These are phyloP conservation scores for Lachnellula occidentalis DNA, from an alignment of 2,329 filamentous ascomycete genomes.

Conservation along the genomic window DNA sequence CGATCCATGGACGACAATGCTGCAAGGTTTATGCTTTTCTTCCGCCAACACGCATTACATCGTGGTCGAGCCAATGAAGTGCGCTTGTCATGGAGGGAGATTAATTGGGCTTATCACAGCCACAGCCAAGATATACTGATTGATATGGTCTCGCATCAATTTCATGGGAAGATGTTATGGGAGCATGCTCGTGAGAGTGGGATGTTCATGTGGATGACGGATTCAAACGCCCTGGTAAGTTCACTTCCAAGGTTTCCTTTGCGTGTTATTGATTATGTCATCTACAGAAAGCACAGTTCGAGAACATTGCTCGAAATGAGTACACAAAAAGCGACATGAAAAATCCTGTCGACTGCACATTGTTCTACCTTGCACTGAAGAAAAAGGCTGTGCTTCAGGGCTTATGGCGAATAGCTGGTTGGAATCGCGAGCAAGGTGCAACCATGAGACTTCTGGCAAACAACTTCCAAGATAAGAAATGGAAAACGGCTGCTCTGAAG, in stretches of 20 bases:
- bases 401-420: constrained; percentile 88
- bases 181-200: constrained; percentile 79
- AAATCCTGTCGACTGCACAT: constrained; percentile 83
- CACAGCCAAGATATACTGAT: constrained; percentile 82
- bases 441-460: constrained; percentile 81
- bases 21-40: constrained; percentile 81
- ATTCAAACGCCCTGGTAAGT: constrained; percentile 68
- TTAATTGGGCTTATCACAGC: constrained; percentile 81
- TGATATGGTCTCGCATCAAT: constrained; percentile 76
- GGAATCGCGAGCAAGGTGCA: constrained; percentile 78
- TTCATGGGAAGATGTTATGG: constrained; percentile 77
- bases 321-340: constrained; percentile 84
- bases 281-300: constrained; percentile 67
- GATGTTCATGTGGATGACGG: constrained; percentile 91
- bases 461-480: constrained; percentile 81
- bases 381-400: constrained; percentile 90
- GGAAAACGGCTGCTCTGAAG: constrained; percentile 85
- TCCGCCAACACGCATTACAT: constrained; percentile 71
- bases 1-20: constrained; percentile 89
- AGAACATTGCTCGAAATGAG: constrained; percentile 85
- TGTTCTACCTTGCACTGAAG: constrained; percentile 84
- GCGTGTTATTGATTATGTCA: constrained; percentile 7
- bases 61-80: constrained; percentile 59
- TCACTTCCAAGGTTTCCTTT: constrained; percentile 4
- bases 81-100: constrained; percentile 69